phyloP scores from a whole-genome alignment of 306 rosid species.

The Vachellia pachyceras region DNA sequence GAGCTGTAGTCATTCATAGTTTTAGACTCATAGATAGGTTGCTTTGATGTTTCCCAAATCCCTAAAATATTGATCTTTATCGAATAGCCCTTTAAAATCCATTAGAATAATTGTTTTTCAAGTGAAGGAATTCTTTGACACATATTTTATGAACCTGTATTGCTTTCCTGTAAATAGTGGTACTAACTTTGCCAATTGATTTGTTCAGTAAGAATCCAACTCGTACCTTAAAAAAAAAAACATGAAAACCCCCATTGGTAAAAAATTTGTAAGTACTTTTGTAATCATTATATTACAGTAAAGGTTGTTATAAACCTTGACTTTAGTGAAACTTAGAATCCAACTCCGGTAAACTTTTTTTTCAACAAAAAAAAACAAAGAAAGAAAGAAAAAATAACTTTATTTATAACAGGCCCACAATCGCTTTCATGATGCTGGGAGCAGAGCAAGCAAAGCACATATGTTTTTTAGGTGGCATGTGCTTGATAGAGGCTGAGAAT shows the following conservation, averaged over 20 bases:
- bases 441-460: constrained; percentile 43
- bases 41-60: constrained; percentile 46
- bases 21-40: constrained; percentile 46
- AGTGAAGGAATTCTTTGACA: background rate
- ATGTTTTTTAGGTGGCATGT: constrained; percentile 38
- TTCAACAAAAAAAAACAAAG: background rate
- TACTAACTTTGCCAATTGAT: no score
- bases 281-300: background rate
- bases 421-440: constrained; percentile 44
- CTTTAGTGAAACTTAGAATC: background rate
- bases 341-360: background rate
- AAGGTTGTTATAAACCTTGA: background rate
- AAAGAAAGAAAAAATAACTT: background rate
- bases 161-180: no score
- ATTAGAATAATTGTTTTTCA: background rate
- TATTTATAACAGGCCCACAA: constrained; percentile 30
- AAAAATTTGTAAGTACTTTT: background rate
- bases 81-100: background rate
- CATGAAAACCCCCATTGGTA: background rate
- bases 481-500: no score
- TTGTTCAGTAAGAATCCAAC: background rate
- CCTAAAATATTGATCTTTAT: constrained; percentile 18
- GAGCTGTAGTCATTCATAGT: constrained; percentile 40
- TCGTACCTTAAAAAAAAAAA: background rate
- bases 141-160: background rate